Evolutionary conservation across 345 rosid genomes (phyloP).

Genomic region (Pugionium cornutum): DNA sequence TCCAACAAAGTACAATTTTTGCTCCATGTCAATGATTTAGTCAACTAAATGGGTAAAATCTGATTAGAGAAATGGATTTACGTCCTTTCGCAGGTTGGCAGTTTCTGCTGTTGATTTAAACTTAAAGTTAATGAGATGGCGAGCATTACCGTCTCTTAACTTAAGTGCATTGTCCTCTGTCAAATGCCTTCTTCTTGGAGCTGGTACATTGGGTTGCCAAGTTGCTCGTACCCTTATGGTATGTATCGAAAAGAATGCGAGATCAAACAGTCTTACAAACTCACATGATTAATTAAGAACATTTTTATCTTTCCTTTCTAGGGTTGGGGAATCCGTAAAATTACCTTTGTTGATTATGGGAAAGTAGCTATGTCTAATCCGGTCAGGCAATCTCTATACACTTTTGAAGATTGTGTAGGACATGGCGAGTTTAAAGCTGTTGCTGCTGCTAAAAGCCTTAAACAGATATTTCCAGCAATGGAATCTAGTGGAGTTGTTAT

Average conservation of each 20-base stretch:
- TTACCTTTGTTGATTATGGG: conserved; percentile 86
- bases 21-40: conserved; percentile 10
- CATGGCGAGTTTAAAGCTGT: conserved; percentile 83
- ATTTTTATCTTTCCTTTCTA: conserved; percentile 34
- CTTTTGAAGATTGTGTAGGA: conserved; percentile 78
- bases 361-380: conserved; percentile 97
- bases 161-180: conserved; percentile 61
- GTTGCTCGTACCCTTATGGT: conserved; percentile 97
- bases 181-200: conserved; percentile 97
- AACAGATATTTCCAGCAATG: conserved; percentile 85
- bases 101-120: conserved; percentile 91
- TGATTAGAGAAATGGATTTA: conserved; percentile 24
- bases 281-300: conserved; percentile 26
- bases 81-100: conserved; percentile 61
- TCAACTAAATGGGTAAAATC: conserved; percentile 9
- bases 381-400: conserved; percentile 90
- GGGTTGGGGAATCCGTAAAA: conserved; percentile 95
- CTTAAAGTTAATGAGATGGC: conserved; percentile 96
- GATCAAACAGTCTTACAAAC: conserved; percentile 10
- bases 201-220: conserved; percentile 96
- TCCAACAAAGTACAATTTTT: conserved; percentile 59
- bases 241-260: conserved; percentile 25
- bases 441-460: conserved; percentile 85
- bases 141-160: conserved; percentile 88
- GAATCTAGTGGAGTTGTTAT: conserved; percentile 77